Evolutionary conservation across 2,329 filamentous ascomycete genomes (phyloP).

Genomic region (Chaetothyriales sp.): DNA sequence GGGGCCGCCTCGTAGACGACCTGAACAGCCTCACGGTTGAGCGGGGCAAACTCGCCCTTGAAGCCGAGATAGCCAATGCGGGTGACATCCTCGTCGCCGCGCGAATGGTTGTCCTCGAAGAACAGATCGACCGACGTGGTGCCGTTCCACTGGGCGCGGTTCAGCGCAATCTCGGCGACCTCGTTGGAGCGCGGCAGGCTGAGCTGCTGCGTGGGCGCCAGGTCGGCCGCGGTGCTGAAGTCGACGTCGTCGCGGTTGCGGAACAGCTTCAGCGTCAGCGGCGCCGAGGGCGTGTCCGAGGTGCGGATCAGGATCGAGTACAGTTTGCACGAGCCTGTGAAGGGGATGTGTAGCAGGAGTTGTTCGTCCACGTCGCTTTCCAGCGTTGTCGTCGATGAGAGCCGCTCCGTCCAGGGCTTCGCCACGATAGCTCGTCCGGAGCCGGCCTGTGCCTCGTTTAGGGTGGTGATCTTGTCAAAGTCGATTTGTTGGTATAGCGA

Average conservation of each 20-base stretch:
- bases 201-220: conserved; percentile 57
- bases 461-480: conserved; percentile 66
- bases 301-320: conserved; percentile 79
- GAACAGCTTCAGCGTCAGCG: conserved; percentile 72
- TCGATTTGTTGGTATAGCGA: conserved; percentile 86
- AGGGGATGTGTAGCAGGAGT: conserved; percentile 81
- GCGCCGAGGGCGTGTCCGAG: conserved; percentile 53
- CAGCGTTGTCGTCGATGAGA: conserved; percentile 57
- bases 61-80: conserved; percentile 74
- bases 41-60: conserved; percentile 81
- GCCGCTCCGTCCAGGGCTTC: conserved; percentile 79
- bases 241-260: conserved; percentile 78
- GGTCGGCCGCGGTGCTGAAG: conserved; percentile 59
- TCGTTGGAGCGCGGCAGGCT: conserved; percentile 46
- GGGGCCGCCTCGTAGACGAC: conserved; percentile 90
- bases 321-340: conserved; percentile 84
- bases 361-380: conserved; percentile 83
- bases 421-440: conserved; percentile 61
- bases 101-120: conserved; percentile 78
- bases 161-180: conserved; percentile 74
- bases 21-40: conserved; percentile 67
- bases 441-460: conserved; percentile 61
- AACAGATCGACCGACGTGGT: conserved; percentile 74
- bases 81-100: conserved; percentile 65
- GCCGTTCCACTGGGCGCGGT: conserved; percentile 73